Evolutionary conservation across 306 rosid species (phyloP), one percentile per base, ranked within the genome.

Genomic region (Lathyrus aphaca): DNA sequence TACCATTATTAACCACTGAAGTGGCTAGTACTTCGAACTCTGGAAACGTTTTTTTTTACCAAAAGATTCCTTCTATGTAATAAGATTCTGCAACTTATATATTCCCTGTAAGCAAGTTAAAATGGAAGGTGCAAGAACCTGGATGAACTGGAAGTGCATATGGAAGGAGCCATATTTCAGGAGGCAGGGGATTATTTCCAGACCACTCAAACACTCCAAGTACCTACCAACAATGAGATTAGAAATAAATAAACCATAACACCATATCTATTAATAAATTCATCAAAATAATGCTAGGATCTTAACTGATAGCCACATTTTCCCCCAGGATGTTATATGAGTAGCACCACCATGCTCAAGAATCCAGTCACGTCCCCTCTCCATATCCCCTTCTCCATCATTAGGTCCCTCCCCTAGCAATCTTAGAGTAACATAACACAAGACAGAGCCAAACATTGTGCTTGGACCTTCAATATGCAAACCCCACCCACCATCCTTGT

Each of bases 401-500:
- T 91, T 80, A 46, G 87, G 82, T 72, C 83, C 91, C 79, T 92
- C 98, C 4, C 96, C 98, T 27, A 92, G 88, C 87, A 92, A 80
- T 57, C 96, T 83, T 17, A 92, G 54, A 72, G 87, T 45, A 64
- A 88, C 76, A 42, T 89, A 92, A 65, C 11, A 83, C 81, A 92
- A 73, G 72, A 86, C 92, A 9, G 89, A 82, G 44, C 98, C 96
- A 79, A 92, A 83, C 98, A 92, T 92, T 67, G 96, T 87, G 84
- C 98, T 92, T 32, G 95, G 89, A 50, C 96, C 95, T 83, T 83
- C 95, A 55, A 92, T 88, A 79, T 89, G 89, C 76, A 92, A 77
- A 35, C 96, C 96, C 96, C 95, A 92, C n/a, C 98, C 98, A 72
- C 98, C 98, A 77, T 92, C 98, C 81, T 73, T 74, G 77, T 89